Conservation (phyloP, 495 filamentous ascomycete genomes). For the Penicillium desertorum region DNA sequence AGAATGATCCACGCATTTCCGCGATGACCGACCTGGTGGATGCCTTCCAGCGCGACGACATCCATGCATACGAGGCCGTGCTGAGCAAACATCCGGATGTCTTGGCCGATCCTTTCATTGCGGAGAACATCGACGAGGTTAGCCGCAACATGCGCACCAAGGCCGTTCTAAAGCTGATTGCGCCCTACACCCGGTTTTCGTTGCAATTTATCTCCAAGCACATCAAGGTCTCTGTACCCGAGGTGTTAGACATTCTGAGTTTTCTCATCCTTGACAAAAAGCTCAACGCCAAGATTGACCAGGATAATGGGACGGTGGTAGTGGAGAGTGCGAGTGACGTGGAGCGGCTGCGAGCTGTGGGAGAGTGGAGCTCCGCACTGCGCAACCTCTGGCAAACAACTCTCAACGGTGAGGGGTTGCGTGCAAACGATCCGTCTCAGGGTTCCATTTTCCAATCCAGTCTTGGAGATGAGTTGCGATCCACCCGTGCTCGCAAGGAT, state of each 20-base stretch:
- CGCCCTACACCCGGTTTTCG: constrained; percentile 90
- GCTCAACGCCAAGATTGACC: constrained; percentile 84
- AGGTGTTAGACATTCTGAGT: constrained; percentile 90
- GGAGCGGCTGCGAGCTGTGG: constrained; percentile 70
- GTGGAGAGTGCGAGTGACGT: constrained; percentile 73
- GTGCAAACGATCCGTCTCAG: constrained; percentile 37
- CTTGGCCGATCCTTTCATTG: constrained; percentile 89
- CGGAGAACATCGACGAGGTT: constrained; percentile 98
- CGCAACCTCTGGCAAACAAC: constrained; percentile 61
- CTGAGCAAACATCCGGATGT: constrained; percentile 87
- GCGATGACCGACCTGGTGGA: constrained; percentile 98
- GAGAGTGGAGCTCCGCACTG: constrained; percentile 70
- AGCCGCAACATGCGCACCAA: constrained; percentile 98
- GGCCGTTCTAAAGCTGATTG: constrained; percentile 88
- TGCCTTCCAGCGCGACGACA: constrained; percentile 94
- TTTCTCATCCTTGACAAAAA: constrained; percentile 89
- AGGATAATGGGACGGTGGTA: constrained; percentile 77
- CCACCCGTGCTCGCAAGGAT: constrained; percentile 23
- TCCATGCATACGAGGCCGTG: constrained; percentile 84
- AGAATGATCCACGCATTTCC: constrained; percentile 88
- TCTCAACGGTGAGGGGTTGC: constrained; percentile 76
- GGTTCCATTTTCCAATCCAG: constrained; percentile 32
- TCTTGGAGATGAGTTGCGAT: constrained; percentile 37
- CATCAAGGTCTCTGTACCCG: constrained; percentile 76
- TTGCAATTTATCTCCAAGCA: constrained; percentile 80